Evolutionary conservation across 1,284 basidiomycete genomes (phyloP).

Genomic region (Ceratobasidium sp.): DNA sequence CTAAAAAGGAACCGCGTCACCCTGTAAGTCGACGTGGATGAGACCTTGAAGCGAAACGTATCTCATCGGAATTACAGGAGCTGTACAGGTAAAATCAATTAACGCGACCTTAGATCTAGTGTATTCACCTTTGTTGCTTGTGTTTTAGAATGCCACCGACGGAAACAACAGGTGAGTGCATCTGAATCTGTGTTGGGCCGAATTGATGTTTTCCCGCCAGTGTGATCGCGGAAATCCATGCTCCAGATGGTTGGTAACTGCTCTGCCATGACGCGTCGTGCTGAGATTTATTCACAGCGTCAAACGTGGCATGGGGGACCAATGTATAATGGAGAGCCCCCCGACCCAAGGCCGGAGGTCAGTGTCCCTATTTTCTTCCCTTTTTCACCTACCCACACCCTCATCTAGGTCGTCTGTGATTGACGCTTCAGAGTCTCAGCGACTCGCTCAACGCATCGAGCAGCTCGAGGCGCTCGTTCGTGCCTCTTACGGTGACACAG

Average conservation of each 20-base stretch:
- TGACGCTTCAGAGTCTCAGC: conserved; percentile 35
- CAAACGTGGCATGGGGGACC: conserved; percentile 39
- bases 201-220: conserved; percentile 2
- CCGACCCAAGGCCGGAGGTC: conserved; percentile 34
- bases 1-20: conserved; percentile 40
- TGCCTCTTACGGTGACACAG: conserved; percentile 33
- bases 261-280: not conserved
- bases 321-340: conserved; percentile 36
- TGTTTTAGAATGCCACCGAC: conserved; percentile 40
- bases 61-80: conserved; percentile 38
- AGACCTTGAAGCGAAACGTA: conserved; percentile 29
- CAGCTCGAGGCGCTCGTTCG: conserved; percentile 42
- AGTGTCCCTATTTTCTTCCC: not conserved
- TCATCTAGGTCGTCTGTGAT: conserved; percentile 17
- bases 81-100: conserved; percentile 37
- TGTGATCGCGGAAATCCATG: conserved; percentile 42
- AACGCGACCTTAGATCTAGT: not conserved
- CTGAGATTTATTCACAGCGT: conserved; percentile 14
- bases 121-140: conserved; percentile 14
- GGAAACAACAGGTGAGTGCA: conserved; percentile 35
- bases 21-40: conserved; percentile 36
- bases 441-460: conserved; percentile 32
- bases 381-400: not conserved
- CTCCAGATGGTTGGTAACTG: conserved; percentile 28
- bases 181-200: not conserved